Conservation (phyloP, 2,329 filamentous ascomycete species). For the Fusarium luffae region DNA sequence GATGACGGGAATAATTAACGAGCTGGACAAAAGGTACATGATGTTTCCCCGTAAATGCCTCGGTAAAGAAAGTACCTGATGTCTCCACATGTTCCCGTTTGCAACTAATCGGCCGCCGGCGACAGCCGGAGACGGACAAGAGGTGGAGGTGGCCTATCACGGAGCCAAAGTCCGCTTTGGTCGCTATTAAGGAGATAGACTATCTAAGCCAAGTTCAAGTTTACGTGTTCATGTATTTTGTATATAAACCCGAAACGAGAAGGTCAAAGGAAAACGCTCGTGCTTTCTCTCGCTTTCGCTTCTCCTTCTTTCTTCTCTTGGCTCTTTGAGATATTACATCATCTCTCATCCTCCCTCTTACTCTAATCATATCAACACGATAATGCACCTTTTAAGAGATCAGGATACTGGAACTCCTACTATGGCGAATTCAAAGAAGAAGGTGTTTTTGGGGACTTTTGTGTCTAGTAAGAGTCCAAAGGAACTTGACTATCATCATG, state of each 20-base stretch:
- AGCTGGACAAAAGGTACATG: slow-evolving; percentile 2
- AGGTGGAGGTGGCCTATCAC: slow-evolving; percentile 43
- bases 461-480: slow-evolving; percentile 62
- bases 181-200: slow-evolving; percentile 9
- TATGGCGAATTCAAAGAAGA: slow-evolving; percentile 48
- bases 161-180: slow-evolving; percentile 9
- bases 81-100: slow-evolving; percentile 4
- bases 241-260: slow-evolving; percentile 19
- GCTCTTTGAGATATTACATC: slow-evolving; percentile 8
- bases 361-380: not conserved
- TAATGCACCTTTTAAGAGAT: not conserved
- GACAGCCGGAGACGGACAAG: slow-evolving; percentile 36
- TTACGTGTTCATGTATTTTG: slow-evolving; percentile 8
- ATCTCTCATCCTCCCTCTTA: not conserved
- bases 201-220: slow-evolving; percentile 5
- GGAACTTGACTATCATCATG: slow-evolving; percentile 63
- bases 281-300: not conserved
- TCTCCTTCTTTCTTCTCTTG: not conserved
- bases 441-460: slow-evolving; percentile 66
- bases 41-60: not conserved
- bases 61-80: not conserved
- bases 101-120: slow-evolving; percentile 41
- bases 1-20: slow-evolving; percentile 22
- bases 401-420: not conserved
- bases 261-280: not conserved